Conservation (phyloP, 1,284 basidiomycete species). For the Irpex lacteus region DNA sequence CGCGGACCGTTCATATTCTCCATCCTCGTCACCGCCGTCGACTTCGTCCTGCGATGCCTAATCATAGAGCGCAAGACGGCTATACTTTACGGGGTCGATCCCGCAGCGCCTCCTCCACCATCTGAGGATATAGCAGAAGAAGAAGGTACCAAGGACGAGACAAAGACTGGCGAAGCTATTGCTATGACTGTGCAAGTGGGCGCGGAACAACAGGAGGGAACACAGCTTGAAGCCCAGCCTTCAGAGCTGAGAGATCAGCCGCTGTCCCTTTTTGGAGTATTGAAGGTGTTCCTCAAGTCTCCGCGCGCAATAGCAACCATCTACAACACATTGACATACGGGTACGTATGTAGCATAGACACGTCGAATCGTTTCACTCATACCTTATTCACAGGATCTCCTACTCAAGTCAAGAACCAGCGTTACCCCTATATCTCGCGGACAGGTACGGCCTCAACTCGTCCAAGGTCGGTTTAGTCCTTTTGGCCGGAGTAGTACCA, state of each 20-base stretch:
- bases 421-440: constrained; percentile 66
- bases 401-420: constrained; percentile 56
- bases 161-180: not conserved
- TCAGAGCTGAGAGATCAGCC: not conserved
- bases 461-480: constrained; percentile 65
- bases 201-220: not conserved
- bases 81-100: constrained; percentile 49
- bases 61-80: constrained; percentile 65
- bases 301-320: constrained; percentile 56
- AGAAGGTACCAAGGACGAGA: not conserved
- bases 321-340: constrained; percentile 55
- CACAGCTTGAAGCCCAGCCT: constrained; percentile 7
- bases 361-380: not conserved
- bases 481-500: constrained; percentile 68
- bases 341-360: constrained; percentile 35
- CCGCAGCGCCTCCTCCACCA: constrained; percentile 24
- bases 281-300: constrained; percentile 47
- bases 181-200: constrained; percentile 9
- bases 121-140: not conserved
- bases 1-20: constrained; percentile 75
- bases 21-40: constrained; percentile 54
- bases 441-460: constrained; percentile 59
- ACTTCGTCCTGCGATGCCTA: constrained; percentile 60
- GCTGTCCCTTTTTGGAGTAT: constrained; percentile 21
- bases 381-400: constrained; percentile 39